A percentile compares a stretch with the other conserved stretches of the same genome.
These are phyloP conservation scores for Aeminium ludgeri DNA, from an alignment of 495 filamentous ascomycete genomes.

Conservation along the genomic window DNA sequence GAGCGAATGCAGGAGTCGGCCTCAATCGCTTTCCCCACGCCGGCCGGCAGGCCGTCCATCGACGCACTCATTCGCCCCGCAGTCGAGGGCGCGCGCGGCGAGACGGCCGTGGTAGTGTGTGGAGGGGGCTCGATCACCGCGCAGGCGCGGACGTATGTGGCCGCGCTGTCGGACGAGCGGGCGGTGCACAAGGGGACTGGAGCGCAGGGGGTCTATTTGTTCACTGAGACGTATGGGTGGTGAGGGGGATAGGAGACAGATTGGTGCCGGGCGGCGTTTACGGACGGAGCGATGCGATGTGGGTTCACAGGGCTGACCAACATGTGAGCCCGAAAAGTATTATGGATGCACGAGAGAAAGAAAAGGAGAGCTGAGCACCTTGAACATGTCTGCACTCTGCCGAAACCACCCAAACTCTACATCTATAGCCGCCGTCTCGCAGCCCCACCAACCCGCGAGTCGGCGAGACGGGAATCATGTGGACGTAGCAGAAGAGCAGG, in stretches of 20 bases:
- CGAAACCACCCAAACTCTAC: too few species aligned
- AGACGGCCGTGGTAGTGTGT: constrained; percentile 71
- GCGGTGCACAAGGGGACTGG: constrained; percentile 84
- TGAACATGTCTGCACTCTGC: too few species aligned
- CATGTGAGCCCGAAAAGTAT: too few species aligned
- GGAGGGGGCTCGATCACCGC: constrained; percentile 52
- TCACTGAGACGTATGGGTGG: constrained; percentile 29
- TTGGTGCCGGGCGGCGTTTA: too few species aligned
- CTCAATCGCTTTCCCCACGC: constrained; percentile 21
- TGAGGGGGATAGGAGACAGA: constrained; percentile 9
- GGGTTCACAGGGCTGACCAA: too few species aligned
- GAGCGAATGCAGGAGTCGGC: constrained; percentile 27
- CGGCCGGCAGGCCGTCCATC: constrained; percentile 1
- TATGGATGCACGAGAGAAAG: too few species aligned
- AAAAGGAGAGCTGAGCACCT: too few species aligned
- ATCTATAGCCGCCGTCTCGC: too few species aligned
- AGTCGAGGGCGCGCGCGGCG: constrained; percentile 60
- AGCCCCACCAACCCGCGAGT: too few species aligned
- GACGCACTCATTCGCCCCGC: constrained; percentile 32
- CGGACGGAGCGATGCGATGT: too few species aligned
- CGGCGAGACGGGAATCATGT: too few species aligned
- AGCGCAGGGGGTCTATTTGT: constrained; percentile 54
- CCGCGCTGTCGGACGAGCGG: constrained; percentile 61
- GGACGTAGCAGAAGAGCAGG: too few species aligned
- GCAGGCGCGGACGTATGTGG: constrained; percentile 48